Base-by-base conservation (phyloP, 169 alveolate species). In the Eimeria maxima region DNA sequence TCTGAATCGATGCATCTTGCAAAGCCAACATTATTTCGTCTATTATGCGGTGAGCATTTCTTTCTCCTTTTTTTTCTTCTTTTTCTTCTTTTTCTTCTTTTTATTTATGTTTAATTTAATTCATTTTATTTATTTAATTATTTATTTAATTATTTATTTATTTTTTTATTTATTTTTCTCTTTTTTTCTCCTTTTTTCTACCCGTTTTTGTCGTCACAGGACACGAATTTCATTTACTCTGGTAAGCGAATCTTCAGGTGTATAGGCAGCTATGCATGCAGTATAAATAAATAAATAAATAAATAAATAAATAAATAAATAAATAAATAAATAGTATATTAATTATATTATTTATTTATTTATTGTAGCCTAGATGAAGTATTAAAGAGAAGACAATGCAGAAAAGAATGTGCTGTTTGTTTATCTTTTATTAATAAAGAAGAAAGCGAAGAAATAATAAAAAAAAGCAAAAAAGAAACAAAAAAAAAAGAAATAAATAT, bases 1-100 rank as follows among this genome's bases (percentile, higher is more conserved):
- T 20, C 60, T 10, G 91, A 91, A 27, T 91, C 95, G 42, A 63
- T 91, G 95, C 95, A 91, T 38, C 91, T 84, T 14, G 95, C 90
- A 27, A 83, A 83, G 63, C 95, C 95, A 24, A 44, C 55, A 13
- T 71, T 91, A 27, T 91, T 57, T 87, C 86, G 76, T 1, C 95
- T 91, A 22, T 63, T 5, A 13, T 91, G 95, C 80, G 91, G 63
- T 74, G 27, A 69, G 57, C 18, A 50, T 7, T 5, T 5, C 57
- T 11, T 11, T 50, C n/a, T n/a, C n/a, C n/a, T n/a, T n/a, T n/a
- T n/a, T n/a, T n/a, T n/a, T n/a, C n/a, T n/a, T n/a, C n/a, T n/a
- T n/a, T n/a, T n/a, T n/a, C n/a, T n/a, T n/a, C n/a, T 50, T 50
- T 5, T 7, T 50, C 18, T 7, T 7, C 11, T 50, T 50, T 5